These are phyloP conservation scores for Yarrowia phangngaensis DNA, from an alignment of 805 yeast genomes.

Conservation along the genomic window DNA sequence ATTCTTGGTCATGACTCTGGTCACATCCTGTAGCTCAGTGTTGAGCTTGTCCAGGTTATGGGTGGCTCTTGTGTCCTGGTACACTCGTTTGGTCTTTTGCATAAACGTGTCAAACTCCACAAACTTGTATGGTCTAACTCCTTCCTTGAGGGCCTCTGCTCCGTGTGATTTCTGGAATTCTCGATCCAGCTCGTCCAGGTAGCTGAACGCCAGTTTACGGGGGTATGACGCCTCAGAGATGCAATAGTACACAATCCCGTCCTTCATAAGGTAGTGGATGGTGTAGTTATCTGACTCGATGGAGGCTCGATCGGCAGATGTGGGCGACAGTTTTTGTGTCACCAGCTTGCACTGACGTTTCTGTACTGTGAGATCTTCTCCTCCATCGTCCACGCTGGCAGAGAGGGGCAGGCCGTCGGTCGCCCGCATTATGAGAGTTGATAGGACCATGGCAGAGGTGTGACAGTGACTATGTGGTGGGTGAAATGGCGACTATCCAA, in stretches of 20 bases:
- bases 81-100: conserved; percentile 81
- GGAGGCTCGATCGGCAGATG: conserved; percentile 79
- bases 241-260: conserved; percentile 69
- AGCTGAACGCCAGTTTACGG: conserved; percentile 82
- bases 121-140: conserved; percentile 86
- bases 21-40: conserved; percentile 86
- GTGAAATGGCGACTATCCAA: too few species aligned
- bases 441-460: conserved; percentile 72
- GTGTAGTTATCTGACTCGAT: conserved; percentile 71
- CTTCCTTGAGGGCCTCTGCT: conserved; percentile 55
- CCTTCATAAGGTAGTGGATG: conserved; percentile 65
- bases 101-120: conserved; percentile 67
- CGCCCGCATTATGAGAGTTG: conserved; percentile 54
- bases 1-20: conserved; percentile 91
- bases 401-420: conserved; percentile 73
- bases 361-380: conserved; percentile 60
- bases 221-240: conserved; percentile 80
- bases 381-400: conserved; percentile 84
- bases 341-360: conserved; percentile 80
- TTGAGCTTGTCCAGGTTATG: conserved; percentile 81
- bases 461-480: too few species aligned
- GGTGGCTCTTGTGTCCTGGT: conserved; percentile 88
- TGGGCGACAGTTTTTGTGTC: conserved; percentile 67
- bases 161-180: conserved; percentile 83
- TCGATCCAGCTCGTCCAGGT: conserved; percentile 70